A percentile compares a stretch with the other conserved stretches of the same genome.
These are phyloP conservation scores for Coemansia biformis DNA, from an alignment of 192 early-diverging fungal genomes.

Conservation along the genomic window DNA sequence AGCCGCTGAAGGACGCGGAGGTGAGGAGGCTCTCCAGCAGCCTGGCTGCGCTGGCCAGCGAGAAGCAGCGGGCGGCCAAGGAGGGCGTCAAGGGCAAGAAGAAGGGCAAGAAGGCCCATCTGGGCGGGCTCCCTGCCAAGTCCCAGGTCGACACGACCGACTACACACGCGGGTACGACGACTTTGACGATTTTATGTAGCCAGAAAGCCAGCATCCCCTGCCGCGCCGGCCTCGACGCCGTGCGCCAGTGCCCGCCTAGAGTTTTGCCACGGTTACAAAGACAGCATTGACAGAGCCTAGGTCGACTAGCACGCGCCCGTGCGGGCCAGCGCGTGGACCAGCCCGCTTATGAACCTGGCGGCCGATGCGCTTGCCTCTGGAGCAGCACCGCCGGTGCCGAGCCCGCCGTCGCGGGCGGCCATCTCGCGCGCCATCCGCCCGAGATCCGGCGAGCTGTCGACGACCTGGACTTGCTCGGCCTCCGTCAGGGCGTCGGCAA, in stretches of 20 bases:
- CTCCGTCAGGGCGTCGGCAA: conserved; percentile 12
- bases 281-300: too few species aligned
- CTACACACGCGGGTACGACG: conserved; percentile 53
- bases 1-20: conserved; percentile 59
- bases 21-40: conserved; percentile 58
- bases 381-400: neutral
- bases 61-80: conserved; percentile 62
- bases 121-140: conserved; percentile 22
- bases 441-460: conserved; percentile 13
- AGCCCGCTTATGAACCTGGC: conserved; percentile 7
- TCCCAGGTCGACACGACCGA: conserved; percentile 41
- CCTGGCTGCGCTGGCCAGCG: conserved; percentile 64
- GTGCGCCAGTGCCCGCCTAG: too few species aligned
- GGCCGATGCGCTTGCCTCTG: neutral
- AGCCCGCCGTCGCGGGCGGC: neutral
- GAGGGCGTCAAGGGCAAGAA: conserved; percentile 67
- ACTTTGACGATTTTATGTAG: conserved; percentile 54
- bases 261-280: too few species aligned
- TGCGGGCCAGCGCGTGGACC: conserved; percentile 6
- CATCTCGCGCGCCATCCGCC: conserved; percentile 3
- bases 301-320: conserved; percentile 4
- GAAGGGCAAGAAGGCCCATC: conserved; percentile 54
- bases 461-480: conserved; percentile 31
- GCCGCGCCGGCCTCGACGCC: too few species aligned
- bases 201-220: too few species aligned